These are phyloP conservation scores for Chrysanthemum makinoi DNA, from an alignment of 129 eudicot species.

Conservation along the genomic window DNA sequence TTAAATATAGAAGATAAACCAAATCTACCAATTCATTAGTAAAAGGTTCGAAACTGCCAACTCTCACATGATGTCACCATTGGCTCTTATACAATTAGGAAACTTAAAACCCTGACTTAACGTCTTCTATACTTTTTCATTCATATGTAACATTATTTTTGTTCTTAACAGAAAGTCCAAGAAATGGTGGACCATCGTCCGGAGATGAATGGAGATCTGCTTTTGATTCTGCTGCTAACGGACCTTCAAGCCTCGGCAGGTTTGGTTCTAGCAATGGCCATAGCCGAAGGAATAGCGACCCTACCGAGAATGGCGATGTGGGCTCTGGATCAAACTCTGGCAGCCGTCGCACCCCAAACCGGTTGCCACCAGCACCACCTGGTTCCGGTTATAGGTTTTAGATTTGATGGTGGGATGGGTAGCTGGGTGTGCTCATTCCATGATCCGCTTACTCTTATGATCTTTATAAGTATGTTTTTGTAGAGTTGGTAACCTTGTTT, in stretches of 20 bases:
- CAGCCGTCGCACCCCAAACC: constrained; percentile 90
- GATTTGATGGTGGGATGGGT: constrained; percentile 43
- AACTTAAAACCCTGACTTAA: too few relatives aligned
- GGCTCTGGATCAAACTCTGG: constrained; percentile 57
- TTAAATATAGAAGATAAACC: neutral
- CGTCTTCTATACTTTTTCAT: neutral
- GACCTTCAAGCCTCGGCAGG: constrained; percentile 52
- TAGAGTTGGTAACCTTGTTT: constrained; percentile 26
- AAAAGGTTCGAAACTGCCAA: neutral
- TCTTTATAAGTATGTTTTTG: constrained; percentile 26
- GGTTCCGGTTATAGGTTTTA: constrained; percentile 70
- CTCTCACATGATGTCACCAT: neutral
- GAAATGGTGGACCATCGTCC: constrained; percentile 44
- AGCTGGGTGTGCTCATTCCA: constrained; percentile 8
- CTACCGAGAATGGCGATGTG: constrained; percentile 69
- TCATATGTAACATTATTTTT: neutral
- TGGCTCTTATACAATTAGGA: neutral
- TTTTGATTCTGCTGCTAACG: constrained; percentile 95
- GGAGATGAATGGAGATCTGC: constrained; percentile 99
- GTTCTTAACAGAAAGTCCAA: constrained; percentile 43
- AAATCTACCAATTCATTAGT: neutral
- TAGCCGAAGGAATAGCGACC: constrained; percentile 81
- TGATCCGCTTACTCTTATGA: constrained; percentile 6
- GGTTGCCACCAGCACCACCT: constrained; percentile 97
- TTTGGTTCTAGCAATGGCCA: constrained; percentile 60